Evolutionary conservation across 306 rosid species (phyloP).

Genomic region (Crotalaria pallida): DNA sequence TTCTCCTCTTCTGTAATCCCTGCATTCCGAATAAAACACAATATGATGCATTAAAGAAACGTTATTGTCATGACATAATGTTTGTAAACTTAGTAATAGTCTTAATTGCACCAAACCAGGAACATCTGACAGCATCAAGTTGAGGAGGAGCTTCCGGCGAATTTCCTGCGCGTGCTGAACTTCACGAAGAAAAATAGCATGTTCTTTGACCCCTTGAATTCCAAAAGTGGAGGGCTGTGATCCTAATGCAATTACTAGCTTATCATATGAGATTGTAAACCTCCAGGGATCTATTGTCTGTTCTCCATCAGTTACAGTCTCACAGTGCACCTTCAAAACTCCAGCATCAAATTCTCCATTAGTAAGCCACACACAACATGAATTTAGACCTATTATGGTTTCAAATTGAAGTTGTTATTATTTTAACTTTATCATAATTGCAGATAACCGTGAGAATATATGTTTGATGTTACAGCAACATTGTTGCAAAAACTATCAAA

Average conservation of each 20-base stretch:
- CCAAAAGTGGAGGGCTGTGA: conserved; percentile 84
- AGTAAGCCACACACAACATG: conserved; percentile 15
- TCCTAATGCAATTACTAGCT: conserved; percentile 81
- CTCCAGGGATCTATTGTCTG: conserved; percentile 68
- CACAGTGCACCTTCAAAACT: conserved; percentile 76
- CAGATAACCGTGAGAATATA: no score
- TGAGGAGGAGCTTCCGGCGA: conserved; percentile 84
- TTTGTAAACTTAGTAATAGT: neutral
- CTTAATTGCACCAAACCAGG: conserved; percentile 64
- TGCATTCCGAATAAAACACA: conserved; percentile 36
- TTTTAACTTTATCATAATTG: no score
- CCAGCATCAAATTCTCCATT: conserved; percentile 19
- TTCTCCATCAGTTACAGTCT: conserved; percentile 61
- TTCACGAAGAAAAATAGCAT: conserved; percentile 91
- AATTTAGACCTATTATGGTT: no score
- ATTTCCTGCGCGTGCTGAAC: conserved; percentile 95
- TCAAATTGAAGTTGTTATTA: no score
- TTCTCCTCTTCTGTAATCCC: conserved; percentile 78
- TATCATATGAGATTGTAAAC: conserved; percentile 73
- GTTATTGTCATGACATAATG: neutral
- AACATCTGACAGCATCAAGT: conserved; percentile 82
- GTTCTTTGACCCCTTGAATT: conserved; percentile 75
- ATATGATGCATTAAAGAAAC: neutral
- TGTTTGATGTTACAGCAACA: no score
- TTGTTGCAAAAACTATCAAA: no score